Evolutionary conservation across 1,284 basidiomycete genomes (phyloP).

Genomic region (Xerocomus minutiporus): DNA sequence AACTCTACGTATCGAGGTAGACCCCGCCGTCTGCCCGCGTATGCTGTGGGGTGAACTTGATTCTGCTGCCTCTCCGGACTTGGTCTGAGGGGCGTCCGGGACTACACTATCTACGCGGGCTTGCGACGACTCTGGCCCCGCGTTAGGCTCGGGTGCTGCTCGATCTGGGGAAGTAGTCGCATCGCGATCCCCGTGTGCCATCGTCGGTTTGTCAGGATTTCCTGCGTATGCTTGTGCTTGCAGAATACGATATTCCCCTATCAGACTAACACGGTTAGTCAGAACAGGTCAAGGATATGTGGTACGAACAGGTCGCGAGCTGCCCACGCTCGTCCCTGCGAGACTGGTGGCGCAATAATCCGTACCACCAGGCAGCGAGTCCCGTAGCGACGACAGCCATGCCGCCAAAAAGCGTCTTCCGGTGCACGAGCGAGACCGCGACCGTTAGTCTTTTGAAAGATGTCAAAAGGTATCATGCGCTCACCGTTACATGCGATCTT

Average conservation of each 20-base stretch:
- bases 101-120: neutral
- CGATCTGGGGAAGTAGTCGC: neutral
- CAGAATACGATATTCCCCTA: conserved; percentile 25
- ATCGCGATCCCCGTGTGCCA: neutral
- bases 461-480: neutral
- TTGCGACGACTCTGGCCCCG: neutral
- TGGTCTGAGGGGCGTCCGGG: neutral
- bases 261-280: neutral
- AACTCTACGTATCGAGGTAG: neutral
- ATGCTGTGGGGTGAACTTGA: too few relatives aligned
- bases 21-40: too few relatives aligned
- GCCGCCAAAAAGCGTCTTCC: conserved; percentile 25
- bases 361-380: conserved; percentile 19
- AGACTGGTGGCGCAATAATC: conserved; percentile 13
- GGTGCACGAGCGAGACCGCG: neutral
- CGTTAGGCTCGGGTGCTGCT: neutral
- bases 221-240: conserved; percentile 17
- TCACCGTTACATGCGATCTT: conserved; percentile 10
- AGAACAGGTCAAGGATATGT: neutral
- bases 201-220: conserved; percentile 16
- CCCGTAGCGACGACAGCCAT: conserved; percentile 13
- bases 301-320: conserved; percentile 16
- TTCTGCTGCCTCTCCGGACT: neutral
- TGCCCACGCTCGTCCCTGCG: conserved; percentile 14
- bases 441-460: too few relatives aligned